These are phyloP conservation scores for Colletotrichum gloeosporioides DNA, from an alignment of 2,329 filamentous ascomycete species.

Conservation along the genomic window DNA sequence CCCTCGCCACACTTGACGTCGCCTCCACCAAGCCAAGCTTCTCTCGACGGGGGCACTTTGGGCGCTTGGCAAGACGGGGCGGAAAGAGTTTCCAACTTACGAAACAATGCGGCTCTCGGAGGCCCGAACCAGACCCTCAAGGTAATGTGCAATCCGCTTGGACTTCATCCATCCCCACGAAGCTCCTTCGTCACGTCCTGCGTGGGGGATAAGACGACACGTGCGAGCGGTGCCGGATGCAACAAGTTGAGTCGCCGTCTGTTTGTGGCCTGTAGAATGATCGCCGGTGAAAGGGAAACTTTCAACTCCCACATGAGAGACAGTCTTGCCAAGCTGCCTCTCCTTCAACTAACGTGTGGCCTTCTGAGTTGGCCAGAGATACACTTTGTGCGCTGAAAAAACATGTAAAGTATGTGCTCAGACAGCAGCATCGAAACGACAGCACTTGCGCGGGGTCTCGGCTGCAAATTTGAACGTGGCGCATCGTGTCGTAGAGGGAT, in stretches of 20 bases:
- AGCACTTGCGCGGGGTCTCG: background rate
- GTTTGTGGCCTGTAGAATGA: background rate
- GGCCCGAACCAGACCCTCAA: background rate
- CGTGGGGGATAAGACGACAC: background rate
- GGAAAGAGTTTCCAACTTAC: background rate
- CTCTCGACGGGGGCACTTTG: background rate
- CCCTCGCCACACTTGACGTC: background rate
- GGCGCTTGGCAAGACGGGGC: background rate
- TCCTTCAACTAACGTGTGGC: background rate
- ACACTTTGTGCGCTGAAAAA: background rate
- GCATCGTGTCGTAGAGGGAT: background rate
- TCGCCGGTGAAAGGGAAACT: background rate
- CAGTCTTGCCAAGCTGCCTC: background rate
- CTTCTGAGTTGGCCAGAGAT: background rate
- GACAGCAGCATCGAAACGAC: background rate
- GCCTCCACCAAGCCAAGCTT: background rate
- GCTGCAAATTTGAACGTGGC: background rate
- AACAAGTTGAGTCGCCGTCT: background rate
- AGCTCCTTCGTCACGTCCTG: background rate
- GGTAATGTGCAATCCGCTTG: background rate
- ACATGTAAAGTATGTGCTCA: background rate
- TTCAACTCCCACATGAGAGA: background rate
- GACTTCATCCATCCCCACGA: background rate
- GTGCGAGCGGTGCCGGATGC: background rate
- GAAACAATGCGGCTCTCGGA: background rate